Percentiles rank a stretch among this genome's conserved stretches.
Conservation (phyloP, 2,329 filamentous ascomycete genomes). For the Biscogniauxia marginata region DNA sequence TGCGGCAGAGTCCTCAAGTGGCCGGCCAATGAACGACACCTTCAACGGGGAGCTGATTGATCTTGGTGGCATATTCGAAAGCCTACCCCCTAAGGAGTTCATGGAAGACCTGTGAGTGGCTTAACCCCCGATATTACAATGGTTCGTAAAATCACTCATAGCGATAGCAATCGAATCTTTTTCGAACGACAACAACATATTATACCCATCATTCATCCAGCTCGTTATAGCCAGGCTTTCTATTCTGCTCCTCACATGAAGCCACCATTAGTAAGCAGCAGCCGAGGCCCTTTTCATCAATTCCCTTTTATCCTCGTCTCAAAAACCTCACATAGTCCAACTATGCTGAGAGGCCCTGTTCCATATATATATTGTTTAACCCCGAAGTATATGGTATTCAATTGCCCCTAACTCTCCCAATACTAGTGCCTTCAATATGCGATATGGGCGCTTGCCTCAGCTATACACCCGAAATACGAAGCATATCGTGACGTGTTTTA, state of each 20-base stretch:
- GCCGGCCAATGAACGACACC: constrained; percentile 11
- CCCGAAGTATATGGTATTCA: not conserved
- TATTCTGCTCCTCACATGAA: constrained; percentile 70
- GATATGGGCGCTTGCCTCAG: constrained; percentile 80
- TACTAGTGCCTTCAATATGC: constrained; percentile 72
- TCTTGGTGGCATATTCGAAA: constrained; percentile 73
- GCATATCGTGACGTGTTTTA: constrained; percentile 78
- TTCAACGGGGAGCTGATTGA: constrained; percentile 62
- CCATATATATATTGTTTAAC: not conserved
- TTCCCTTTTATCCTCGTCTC: not conserved
- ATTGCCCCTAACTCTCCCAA: not conserved
- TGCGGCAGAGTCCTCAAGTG: constrained; percentile 12
- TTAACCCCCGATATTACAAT: not conserved
- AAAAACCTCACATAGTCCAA: no score
- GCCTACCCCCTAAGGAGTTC: constrained; percentile 73
- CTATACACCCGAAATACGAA: constrained; percentile 69
- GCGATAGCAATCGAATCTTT: constrained; percentile 65
- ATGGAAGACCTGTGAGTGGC: constrained; percentile 76
- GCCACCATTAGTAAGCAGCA: constrained; percentile 60
- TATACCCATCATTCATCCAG: constrained; percentile 74
- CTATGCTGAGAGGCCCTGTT: not conserved
- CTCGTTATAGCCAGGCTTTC: constrained; percentile 72
- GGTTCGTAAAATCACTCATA: constrained; percentile 13
- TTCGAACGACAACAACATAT: constrained; percentile 73
- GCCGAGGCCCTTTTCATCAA: not conserved